Base-by-base conservation (phyloP, 495 filamentous ascomycete species). In the Xylaria grammica region DNA sequence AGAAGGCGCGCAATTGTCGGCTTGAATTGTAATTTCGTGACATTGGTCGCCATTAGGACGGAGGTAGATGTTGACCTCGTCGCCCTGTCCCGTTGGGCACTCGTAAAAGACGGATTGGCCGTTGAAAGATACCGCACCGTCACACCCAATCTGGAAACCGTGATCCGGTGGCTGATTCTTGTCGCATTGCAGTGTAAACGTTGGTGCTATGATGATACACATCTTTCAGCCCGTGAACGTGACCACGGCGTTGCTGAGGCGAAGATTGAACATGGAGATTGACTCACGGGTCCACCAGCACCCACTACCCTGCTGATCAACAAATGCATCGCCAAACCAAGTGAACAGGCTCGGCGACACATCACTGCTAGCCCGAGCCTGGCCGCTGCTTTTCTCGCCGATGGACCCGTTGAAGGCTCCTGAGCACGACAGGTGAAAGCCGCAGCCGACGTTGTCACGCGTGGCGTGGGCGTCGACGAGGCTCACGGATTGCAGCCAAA, bases 161-260 rank as follows among this genome's bases (percentile, higher is more conserved):
- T 77, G 65, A 30, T 74, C 77, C 8, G 79, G 79, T 3, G 67
- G 61, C 8, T 78, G 79, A 62, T 85, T 85, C 29, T 72, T 65
- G 56, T 90, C 88, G 74, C 89, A 92, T 72, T 91, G 88, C 59
- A 85, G 85, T 64, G 90, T 86, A 19, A 82, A 83, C 1, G 86
- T 87, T 1, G 82, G 79, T 20, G 81, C 71, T 73, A 54, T 22
- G 6, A 17, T 2, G 26, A 11, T 8, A 60, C 6, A 1, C 5
- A 29, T 24, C 13, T 20, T 5, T 65, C 44, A 60, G 55, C 36
- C 22, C 44, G 51, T 59, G 30, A 69, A 46, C 46, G 20, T 55
- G n/a, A 29, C 19, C 19, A 57, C 1, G n/a, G n/a, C n/a, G n/a
- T n/a, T n/a, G n/a, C n/a, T n/a, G 8, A 8, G 36, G 42, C 22